Base-by-base conservation (phyloP, 2,329 filamentous ascomycete genomes). In the Fusarium coicis region DNA sequence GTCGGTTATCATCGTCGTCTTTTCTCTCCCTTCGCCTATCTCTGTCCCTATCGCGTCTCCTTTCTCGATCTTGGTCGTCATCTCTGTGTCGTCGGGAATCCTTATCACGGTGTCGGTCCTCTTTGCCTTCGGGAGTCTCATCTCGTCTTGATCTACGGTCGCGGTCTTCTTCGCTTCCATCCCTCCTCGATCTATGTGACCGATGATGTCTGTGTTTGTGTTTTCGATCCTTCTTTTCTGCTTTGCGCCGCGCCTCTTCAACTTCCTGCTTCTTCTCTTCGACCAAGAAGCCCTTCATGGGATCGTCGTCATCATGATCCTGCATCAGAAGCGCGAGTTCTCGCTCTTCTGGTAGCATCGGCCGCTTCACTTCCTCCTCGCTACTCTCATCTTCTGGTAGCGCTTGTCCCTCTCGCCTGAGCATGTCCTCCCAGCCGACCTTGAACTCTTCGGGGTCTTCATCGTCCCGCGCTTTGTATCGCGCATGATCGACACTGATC, bases 281-380 rank as follows among this genome's bases (percentile, higher is more conserved):
- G 57, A 98, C 91, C 72, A 98, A 80, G 77, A 93, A 98, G 42
- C 90, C 91, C 83, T 97, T 98, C 96, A 99, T 99, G 0, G 96
- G 96, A 81, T 99, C 96, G 69, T 98, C 96, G 30, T 98, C 95
- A 74, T 98, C 96, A 73, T 97, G 93, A 21, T 96, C 91, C 60
- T 89, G 85, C 58, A 97, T 90, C 63, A 98, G 81, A 49, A 90
- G 87, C 56, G 90, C 90, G 55, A 98, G 83, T 80, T 98, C 95
- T 62, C 86, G 85, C 83, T 98, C 95, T 79, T 98, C 95, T 68
- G 90, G 92, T 16, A 97, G 82, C 84, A 93, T 82, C 4, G 92
- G 92, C 65, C 93, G 84, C 81, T 68, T 84, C 80, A 58, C 83
- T 64, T 85, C 84, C 36, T 86, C 85, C 63, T 85, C 85, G 70